Evolutionary conservation across 306 rosid genomes (phyloP), one percentile per base, ranked within the genome.

Genomic region (Delonix regia): DNA sequence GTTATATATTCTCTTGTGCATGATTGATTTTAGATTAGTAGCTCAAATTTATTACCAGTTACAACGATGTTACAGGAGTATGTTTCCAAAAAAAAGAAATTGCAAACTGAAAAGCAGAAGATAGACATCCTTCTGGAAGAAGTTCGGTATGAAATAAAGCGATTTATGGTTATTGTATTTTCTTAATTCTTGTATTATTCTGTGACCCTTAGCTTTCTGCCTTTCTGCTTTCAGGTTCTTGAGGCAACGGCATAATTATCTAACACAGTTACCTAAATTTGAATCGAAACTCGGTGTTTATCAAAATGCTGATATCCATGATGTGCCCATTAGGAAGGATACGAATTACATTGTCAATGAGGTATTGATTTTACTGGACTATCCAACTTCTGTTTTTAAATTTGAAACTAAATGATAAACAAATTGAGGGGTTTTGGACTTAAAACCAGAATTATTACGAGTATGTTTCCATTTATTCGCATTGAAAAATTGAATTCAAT

Each of bases 201-300:
- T 53, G 18, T 69, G 67, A 44, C 47, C 36, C 56, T 38, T 19
- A 38, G 36, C 64, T 1, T 57, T 27, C 27, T 36, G 65, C 27
- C 36, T 71, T 77, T 66, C 36, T 80, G 30, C 72, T 53, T 81
- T 79, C 53, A 92, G 97, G 76, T 88, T 90, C 83, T 86, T 92
- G 83, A 87, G 93, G 79, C 78, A 73, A 61, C 88, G 87, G 24
- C 81, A 39, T 9, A 55, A 9, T 8, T 42, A 81, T 82, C 65
- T 90, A 49, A 67, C 34, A 61, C 85, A 78, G 25, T 34, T 38
- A 57, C 53, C 56, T 52, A 57, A 81, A 78, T 72, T 36, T 30
- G 83, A 79, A 81, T 55, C 42, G 33, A 72, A 85, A 55, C 12
- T 45, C 44, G 68, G 39, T 62, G 48, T 48, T 24, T 19, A 33